phyloP scores from a whole-genome alignment of 2,329 filamentous ascomycete species.

The Trichophaea hybrida region DNA sequence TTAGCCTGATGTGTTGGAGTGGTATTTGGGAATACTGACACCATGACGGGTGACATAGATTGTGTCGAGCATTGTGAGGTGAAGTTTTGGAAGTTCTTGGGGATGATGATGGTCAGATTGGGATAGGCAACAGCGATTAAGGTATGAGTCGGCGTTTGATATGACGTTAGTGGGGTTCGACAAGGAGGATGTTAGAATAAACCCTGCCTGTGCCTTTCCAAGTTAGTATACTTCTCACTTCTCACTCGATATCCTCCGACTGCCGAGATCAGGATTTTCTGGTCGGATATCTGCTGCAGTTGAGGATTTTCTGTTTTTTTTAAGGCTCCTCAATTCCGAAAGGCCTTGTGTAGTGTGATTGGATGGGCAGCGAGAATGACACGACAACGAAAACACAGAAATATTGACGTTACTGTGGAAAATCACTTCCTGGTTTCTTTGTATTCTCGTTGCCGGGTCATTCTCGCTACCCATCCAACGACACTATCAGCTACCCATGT shows the following conservation, averaged over 20 bases:
- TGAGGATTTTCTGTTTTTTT: no score
- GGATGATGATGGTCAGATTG: neutral
- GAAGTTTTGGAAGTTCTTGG: neutral
- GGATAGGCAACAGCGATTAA: neutral
- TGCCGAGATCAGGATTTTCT: neutral
- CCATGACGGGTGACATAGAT: constrained; percentile 65
- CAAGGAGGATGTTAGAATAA: neutral
- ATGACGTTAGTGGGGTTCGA: no score
- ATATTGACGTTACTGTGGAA: no score
- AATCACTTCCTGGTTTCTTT: no score
- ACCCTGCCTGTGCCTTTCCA: neutral
- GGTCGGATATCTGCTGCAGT: neutral
- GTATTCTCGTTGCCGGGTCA: no score
- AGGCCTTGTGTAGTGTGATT: neutral
- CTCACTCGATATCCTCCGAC: neutral
- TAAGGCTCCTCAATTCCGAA: no score
- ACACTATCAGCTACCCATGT: neutral
- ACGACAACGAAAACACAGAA: no score
- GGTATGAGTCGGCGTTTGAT: neutral
- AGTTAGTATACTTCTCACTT: neutral
- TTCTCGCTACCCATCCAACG: no score
- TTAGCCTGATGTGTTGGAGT: constrained; percentile 6
- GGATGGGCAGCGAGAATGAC: no score
- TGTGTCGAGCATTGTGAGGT: constrained; percentile 48
- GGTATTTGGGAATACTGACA: constrained; percentile 34